Evolutionary conservation across 352 stramenopile genomes (phyloP), one percentile per base, ranked within the genome.

Genomic region (Peronospora destructor): DNA sequence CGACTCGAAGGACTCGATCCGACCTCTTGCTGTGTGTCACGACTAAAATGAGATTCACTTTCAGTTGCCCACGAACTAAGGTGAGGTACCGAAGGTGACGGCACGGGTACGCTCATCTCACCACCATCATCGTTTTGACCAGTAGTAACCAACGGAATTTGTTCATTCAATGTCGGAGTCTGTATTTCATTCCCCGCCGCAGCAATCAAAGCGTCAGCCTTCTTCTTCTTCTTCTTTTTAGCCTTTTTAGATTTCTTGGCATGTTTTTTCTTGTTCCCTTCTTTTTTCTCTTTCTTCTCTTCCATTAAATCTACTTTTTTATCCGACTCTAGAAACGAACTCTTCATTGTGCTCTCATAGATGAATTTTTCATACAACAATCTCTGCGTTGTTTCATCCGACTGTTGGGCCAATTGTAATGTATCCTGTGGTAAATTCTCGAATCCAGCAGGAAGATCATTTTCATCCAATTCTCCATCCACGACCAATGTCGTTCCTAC

Each of bases 301-400:
- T 26, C 2, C 16, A n/a, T 32, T 13, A 14, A 28, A 6, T 9
- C 26, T 14, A 26, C 23, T 16, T 50, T 19, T 12, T 17, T 57
- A n/a, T 63, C 47, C 2, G 56, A 48, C 19, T 36, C 54, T 19
- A 65, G 62, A 9, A 84, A 38, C 12, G 57, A 61, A 1, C 53
- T 67, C 6, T 60, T 61, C 10, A 85, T 43, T 0, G 78, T 80
- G 50, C 76, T 92, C 32, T 90, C 74, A 42, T 87, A 93, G 25
- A 93, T 86, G 28, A 93, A 93, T 52, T 93, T 93, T 45, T 93
- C 77, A 50, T 89, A 93, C 34, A 92, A 39, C 14, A 87, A 52
- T 10, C 62, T 50, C 52, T 87, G 79, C 1, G 54, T 61, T 25
- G 44, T 58, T 6, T 80, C 61, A 1, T 79, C 64, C 0, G 61